A percentile compares a stretch with the other conserved stretches of the same genome.
Conservation (phyloP, 495 filamentous ascomycete genomes). For the Margaritispora aquatica region DNA sequence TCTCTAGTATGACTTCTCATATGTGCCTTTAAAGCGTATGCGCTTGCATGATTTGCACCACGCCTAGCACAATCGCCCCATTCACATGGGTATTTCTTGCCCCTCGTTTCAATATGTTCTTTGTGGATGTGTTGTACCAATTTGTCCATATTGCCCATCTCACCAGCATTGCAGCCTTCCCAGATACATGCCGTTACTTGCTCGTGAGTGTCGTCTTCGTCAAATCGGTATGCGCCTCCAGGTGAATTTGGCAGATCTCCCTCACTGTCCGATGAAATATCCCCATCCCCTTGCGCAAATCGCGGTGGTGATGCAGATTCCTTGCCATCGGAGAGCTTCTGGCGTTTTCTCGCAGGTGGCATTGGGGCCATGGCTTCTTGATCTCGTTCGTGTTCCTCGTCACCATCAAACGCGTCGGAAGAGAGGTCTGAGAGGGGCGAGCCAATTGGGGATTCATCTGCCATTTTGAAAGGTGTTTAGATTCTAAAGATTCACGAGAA, state of each 20-base stretch:
- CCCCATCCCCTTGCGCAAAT: slow-evolving; percentile 22
- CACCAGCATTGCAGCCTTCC: slow-evolving; percentile 76
- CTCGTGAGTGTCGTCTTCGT: slow-evolving; percentile 77
- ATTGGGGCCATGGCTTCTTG: slow-evolving; percentile 29
- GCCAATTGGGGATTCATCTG: slow-evolving; percentile 14
- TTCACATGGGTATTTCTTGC: slow-evolving; percentile 88
- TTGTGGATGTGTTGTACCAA: slow-evolving; percentile 91
- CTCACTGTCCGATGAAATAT: slow-evolving; percentile 82
- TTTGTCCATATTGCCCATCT: slow-evolving; percentile 87
- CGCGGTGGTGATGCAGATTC: slow-evolving; percentile 35
- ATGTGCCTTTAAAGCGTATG: slow-evolving; percentile 91
- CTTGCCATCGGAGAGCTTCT: slow-evolving; percentile 36
- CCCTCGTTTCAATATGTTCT: slow-evolving; percentile 69
- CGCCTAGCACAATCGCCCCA: slow-evolving; percentile 87
- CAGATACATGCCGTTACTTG: slow-evolving; percentile 87
- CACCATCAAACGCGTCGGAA: slow-evolving; percentile 42
- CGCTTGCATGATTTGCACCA: slow-evolving; percentile 85
- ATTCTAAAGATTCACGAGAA: not conserved
- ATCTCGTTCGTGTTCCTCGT: slow-evolving; percentile 27
- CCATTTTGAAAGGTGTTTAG: slow-evolving; percentile 8
- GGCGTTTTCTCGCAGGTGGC: slow-evolving; percentile 41
- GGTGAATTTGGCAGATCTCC: slow-evolving; percentile 75
- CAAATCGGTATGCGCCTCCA: slow-evolving; percentile 41
- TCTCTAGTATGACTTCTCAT: slow-evolving; percentile 97
- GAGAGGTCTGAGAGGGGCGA: slow-evolving; percentile 25